These are phyloP conservation scores for Hippophae rhamnoides DNA, from an alignment of 306 rosid species.

Conservation along the genomic window DNA sequence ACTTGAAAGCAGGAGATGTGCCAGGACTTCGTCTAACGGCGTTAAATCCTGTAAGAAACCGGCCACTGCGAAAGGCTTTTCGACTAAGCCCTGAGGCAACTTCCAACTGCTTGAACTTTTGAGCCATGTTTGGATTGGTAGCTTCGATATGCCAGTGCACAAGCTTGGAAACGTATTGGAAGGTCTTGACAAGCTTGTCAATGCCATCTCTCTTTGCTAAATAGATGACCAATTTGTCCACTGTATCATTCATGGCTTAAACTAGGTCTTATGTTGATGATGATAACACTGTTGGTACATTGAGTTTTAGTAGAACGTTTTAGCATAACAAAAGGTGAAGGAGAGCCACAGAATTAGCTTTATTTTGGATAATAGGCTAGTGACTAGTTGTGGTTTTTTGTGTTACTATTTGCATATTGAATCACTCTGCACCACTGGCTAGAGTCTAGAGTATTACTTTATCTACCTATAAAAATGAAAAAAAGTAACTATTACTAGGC, in stretches of 20 bases:
- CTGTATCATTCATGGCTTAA: constrained; percentile 54
- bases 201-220: constrained; percentile 90
- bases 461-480: too few relatives aligned
- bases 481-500: too few relatives aligned
- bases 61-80: constrained; percentile 81
- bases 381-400: too few relatives aligned
- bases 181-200: constrained; percentile 97
- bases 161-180: constrained; percentile 81
- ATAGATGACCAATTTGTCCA: constrained; percentile 81
- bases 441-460: too few relatives aligned
- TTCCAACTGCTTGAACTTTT: constrained; percentile 70
- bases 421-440: too few relatives aligned
- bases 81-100: constrained; percentile 74
- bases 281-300: not conserved
- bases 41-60: constrained; percentile 79
- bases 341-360: constrained; percentile 40
- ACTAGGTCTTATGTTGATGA: not conserved
- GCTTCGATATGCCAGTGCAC: constrained; percentile 63
- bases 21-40: constrained; percentile 64
- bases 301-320: not conserved
- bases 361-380: constrained; percentile 40
- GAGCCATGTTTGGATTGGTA: constrained; percentile 35
- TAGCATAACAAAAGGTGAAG: constrained; percentile 14
- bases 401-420: too few relatives aligned
- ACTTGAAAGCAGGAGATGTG: constrained; percentile 24